Evolutionary conservation across 192 early-diverging fungal species (phyloP), one percentile per base, ranked within the genome.

Genomic region (Radiomyces spectabilis): DNA sequence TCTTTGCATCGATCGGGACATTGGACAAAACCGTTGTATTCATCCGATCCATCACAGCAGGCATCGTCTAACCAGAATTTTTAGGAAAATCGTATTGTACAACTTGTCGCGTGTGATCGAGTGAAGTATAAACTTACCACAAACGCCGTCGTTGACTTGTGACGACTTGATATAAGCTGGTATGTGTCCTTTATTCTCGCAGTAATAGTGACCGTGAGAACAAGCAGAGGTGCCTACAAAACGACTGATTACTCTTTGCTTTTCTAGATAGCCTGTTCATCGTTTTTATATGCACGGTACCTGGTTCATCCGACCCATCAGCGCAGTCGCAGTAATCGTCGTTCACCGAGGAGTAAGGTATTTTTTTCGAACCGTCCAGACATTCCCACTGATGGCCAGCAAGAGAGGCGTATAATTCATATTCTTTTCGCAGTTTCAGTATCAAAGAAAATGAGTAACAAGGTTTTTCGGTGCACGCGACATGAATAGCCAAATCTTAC

Each of bases 321-420:
- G 73, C 22, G 59, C 95, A 98, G 71, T 98, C 94, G 76, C 95
- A 98, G 57, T 94, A 98, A 68, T 98, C 92, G 66, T 98, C 94
- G 50, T 98, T 98, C 35, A 98, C 81, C 1, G 81, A 76, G 1
- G 66, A 61, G 51, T 79, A 84, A 1, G 82, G 79, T 25, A 97
- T 88, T 19, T 33, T 62, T 25, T 73, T 72, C 5, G 82, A 82
- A 5, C 80, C 81, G 57, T 94, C 92, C 18, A 92, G 65, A 53
- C 95, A 97, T 0, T 18, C 66, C 66, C 86, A 91, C 5, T 69
- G 53, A 21, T 63, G 49, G 12, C 58, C 54, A 2, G 49, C 15
- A 37, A 48, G 21, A 27, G 67, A 39, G 37, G 45, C 35, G 34
- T 66, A 61, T 33, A 60, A 42, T 13, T 49, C 33, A n/a, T 29